Base-by-base conservation (phyloP, 2,329 filamentous ascomycete genomes). In the Trichophyton benhamiae region DNA sequence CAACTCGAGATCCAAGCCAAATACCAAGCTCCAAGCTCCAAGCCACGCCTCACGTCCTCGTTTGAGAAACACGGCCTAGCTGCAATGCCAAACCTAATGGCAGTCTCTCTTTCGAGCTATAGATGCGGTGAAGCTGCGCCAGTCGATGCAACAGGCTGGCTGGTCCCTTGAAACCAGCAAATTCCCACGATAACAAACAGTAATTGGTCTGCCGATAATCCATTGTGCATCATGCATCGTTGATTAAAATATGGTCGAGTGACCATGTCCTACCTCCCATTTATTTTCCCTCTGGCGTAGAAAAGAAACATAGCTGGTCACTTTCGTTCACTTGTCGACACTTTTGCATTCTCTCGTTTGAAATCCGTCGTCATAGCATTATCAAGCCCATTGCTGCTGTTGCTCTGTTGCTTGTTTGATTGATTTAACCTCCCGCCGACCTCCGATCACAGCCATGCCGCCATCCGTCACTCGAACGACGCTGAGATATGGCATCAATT, bases 401-500 rank as follows among this genome's bases (percentile, higher is more conserved):
- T 17, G n/a, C 6, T 44, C n/a, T n/a, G 6, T n/a, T 3, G 15
- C 11, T 44, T 17, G n/a, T n/a, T 2, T 17, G 7, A n/a, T 6
- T n/a, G 7, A 17, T n/a, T 7, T 7, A 20, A 44, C 41, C n/a
- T n/a, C 20, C 20, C 20, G 2, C 2, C 41, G 15, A 17, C 41
- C 15, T 44, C 41, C 4, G n/a, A n/a, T 15, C 41, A n/a, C 41
- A n/a, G 42, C 42, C n/a, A 59, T 59, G 57, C 41, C 57, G 25
- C 38, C 17, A 4, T 38, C 42, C n/a, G 30, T 59, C 27, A 22
- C 17, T 6, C 33, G 57, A 48, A 36, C 57, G 41, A 59, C 38
- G 27, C 42, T 59, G 38, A 46, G 57, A 30, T 59, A 48, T 4
- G 57, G 57, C 33, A 46, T 59, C 17, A 48, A 59, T 13, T 59